Evolutionary conservation across 768 basidiomycete species (phyloP), one percentile per base, ranked within the genome.

Genomic region (Hericium rajendrae): DNA sequence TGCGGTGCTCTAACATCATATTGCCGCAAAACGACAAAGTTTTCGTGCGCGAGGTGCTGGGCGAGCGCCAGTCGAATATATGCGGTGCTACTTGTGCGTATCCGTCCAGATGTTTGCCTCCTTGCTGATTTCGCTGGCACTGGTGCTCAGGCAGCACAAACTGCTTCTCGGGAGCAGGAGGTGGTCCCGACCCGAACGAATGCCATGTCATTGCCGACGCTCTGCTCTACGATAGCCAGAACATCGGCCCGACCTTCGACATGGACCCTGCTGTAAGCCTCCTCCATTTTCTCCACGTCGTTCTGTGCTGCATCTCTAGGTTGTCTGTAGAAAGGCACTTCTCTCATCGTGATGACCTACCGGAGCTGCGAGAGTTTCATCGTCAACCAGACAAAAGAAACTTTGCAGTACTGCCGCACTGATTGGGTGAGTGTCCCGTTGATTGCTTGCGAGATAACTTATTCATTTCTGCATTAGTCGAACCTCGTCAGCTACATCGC

Each of bases 191-290:
- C 65, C 74, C 76, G 5, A 74, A 74, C 57, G 76, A 80, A 16
- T 78, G 76, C 58, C 68, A 73, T 64, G 68, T 79, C 53, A 78
- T 81, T 57, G 73, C 77, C 3, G 77, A 78, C 56, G 77, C 78
- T 5, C 60, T 79, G 56, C 69, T 71, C 2, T 81, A 70, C 59
- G 74, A 77, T 58, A 72, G 71, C 54, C 70, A 78, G 67, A 77
- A 78, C 61, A 68, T 71, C 24, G 77, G 77, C 71, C 49, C 57
- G 48, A 38, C 59, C 15, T 61, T 61, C 46, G 38, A 16, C 11
- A 48, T 57, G 38, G 50, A 54, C 38, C 55, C 57, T 20, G 32
- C 57, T n/a, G 26, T 49, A 20, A 38, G 4, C 1, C 16, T 28
- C 10, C 24, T 18, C 38, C 11, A 10, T 4, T 41, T 32, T 37